Conservation (phyloP, 768 basidiomycete species). For the Pleurotus citrinopileatus region DNA sequence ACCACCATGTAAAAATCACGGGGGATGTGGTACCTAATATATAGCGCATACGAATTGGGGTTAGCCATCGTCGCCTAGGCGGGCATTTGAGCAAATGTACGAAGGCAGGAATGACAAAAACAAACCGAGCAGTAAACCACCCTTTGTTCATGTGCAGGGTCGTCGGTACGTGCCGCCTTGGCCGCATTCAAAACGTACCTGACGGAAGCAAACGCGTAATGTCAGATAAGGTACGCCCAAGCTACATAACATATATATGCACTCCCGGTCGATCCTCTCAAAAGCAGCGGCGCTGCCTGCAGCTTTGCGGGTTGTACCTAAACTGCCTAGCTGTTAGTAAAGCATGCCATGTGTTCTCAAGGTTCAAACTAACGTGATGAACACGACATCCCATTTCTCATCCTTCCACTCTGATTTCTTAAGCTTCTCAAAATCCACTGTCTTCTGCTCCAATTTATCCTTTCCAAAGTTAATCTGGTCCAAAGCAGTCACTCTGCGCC, state of each 20-base stretch:
- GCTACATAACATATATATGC: slow-evolving; percentile 18
- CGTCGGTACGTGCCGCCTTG: slow-evolving; percentile 53
- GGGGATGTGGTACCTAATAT: slow-evolving; percentile 35
- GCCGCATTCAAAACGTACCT: slow-evolving; percentile 80
- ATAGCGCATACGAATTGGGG: slow-evolving; percentile 48
- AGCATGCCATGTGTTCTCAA: neutral
- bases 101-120: neutral
- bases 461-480: slow-evolving; percentile 37
- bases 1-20: neutral
- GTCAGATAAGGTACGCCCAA: neutral
- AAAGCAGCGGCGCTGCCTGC: slow-evolving; percentile 69
- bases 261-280: slow-evolving; percentile 79
- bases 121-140: slow-evolving; percentile 71
- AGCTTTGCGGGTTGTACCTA: slow-evolving; percentile 60
- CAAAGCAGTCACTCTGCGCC: slow-evolving; percentile 53
- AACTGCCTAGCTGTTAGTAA: slow-evolving; percentile 25
- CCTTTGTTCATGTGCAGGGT: slow-evolving; percentile 46
- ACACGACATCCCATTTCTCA: slow-evolving; percentile 72
- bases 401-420: slow-evolving; percentile 47
- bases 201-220: neutral
- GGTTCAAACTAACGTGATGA: slow-evolving; percentile 52
- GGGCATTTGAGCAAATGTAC: neutral
- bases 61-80: slow-evolving; percentile 47
- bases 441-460: slow-evolving; percentile 66
- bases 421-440: slow-evolving; percentile 67